Percentiles rank a stretch among this genome's conserved stretches.
phyloP scores from a whole-genome alignment of 768 basidiomycete genomes.

The Mycena latifolia region DNA sequence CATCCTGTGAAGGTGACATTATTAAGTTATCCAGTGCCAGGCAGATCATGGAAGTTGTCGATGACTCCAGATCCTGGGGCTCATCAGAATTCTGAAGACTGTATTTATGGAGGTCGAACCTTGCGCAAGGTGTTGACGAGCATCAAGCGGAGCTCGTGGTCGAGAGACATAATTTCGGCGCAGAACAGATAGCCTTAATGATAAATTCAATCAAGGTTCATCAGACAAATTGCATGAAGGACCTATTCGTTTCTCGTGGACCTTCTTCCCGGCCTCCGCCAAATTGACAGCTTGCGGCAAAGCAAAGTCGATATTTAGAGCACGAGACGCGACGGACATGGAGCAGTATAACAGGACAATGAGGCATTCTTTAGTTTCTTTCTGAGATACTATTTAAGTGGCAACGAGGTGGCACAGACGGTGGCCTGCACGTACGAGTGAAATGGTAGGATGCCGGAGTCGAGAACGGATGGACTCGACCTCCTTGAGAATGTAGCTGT shows the following conservation, averaged over 20 bases:
- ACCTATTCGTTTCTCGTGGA: slow-evolving; percentile 80
- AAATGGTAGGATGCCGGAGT: slow-evolving; percentile 62
- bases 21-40: slow-evolving; percentile 81
- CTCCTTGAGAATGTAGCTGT: slow-evolving; percentile 71
- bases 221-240: background rate
- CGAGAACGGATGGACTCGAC: slow-evolving; percentile 67
- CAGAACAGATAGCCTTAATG: slow-evolving; percentile 83
- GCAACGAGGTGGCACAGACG: slow-evolving; percentile 19
- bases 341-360: slow-evolving; percentile 80
- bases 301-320: slow-evolving; percentile 74
- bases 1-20: slow-evolving; percentile 69
- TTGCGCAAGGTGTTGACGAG: slow-evolving; percentile 89
- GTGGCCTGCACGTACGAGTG: slow-evolving; percentile 65
- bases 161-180: slow-evolving; percentile 73
- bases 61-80: slow-evolving; percentile 78
- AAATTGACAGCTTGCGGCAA: slow-evolving; percentile 82
- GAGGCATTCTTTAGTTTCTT: slow-evolving; percentile 73
- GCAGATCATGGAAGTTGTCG: slow-evolving; percentile 66
- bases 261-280: slow-evolving; percentile 73
- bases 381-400: slow-evolving; percentile 54
- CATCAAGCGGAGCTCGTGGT: slow-evolving; percentile 84
- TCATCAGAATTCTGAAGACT: background rate
- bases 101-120: slow-evolving; percentile 49
- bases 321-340: slow-evolving; percentile 59
- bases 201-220: slow-evolving; percentile 2